Evolutionary conservation across 441 rosid species (phyloP).

Genomic region (Kokia cookei): DNA sequence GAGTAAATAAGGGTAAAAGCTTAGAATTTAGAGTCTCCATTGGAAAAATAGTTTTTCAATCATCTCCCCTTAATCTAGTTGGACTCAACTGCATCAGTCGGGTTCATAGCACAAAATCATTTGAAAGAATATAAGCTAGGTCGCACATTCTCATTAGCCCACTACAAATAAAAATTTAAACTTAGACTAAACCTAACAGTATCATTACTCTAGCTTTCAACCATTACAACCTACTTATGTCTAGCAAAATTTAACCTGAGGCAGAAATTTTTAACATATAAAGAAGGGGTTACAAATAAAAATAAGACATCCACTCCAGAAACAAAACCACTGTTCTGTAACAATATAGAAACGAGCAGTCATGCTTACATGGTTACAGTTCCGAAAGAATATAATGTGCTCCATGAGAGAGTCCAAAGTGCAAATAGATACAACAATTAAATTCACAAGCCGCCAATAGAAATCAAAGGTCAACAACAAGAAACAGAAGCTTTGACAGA

Average conservation of each 20-base stretch:
- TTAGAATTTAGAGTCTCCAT: neutral
- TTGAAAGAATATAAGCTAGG: neutral
- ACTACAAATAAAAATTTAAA: neutral
- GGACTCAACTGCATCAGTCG: neutral
- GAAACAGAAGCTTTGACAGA: constrained; percentile 16
- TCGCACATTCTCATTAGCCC: neutral
- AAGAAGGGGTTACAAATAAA: neutral
- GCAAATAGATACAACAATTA: neutral
- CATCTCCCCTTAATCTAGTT: neutral
- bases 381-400: neutral
- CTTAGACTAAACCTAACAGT: neutral
- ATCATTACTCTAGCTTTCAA: neutral
- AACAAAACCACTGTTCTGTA: neutral
- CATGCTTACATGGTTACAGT: neutral
- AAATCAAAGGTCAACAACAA: constrained; percentile 6
- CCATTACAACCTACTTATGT: neutral
- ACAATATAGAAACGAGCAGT: neutral
- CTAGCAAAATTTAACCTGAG: neutral
- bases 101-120: neutral
- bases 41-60: neutral
- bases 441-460: constrained; percentile 6
- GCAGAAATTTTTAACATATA: neutral
- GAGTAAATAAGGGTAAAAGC: neutral
- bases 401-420: neutral
- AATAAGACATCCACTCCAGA: neutral